phyloP scores from a whole-genome alignment of 768 basidiomycete genomes.

The Neoboletus brunneissimus region DNA sequence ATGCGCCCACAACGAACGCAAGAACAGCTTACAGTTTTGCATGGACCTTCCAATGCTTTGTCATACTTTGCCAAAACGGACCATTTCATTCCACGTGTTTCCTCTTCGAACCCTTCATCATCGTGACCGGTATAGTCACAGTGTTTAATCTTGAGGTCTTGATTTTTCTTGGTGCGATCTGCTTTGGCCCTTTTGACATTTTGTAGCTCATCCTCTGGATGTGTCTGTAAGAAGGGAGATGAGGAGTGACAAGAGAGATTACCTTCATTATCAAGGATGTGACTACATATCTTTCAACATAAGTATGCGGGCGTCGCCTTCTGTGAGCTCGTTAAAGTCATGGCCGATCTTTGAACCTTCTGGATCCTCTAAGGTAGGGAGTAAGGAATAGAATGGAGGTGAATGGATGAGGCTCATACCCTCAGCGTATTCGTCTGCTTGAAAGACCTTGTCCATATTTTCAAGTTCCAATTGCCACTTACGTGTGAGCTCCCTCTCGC shows the following conservation, averaged over 20 bases:
- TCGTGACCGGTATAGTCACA: conserved; percentile 93
- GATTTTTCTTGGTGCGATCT: conserved; percentile 73
- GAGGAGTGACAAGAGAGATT: background rate
- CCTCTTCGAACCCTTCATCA: conserved; percentile 87
- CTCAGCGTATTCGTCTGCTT: conserved; percentile 79
- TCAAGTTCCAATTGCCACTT: conserved; percentile 83
- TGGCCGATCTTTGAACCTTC: conserved; percentile 94
- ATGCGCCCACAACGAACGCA: conserved; percentile 1
- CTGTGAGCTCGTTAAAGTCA: conserved; percentile 87
- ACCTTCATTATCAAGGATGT: conserved; percentile 96
- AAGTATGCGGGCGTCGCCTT: conserved; percentile 93
- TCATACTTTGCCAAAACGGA: conserved; percentile 91
- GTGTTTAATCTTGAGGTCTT: conserved; percentile 84
- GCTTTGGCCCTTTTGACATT: conserved; percentile 93
- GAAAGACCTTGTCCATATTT: conserved; percentile 73
- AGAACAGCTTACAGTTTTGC: conserved; percentile 54
- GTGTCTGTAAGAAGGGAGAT: background rate
- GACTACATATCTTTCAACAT: conserved; percentile 95
- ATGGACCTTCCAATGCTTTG: conserved; percentile 75
- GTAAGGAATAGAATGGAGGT: background rate
- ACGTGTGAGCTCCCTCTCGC: conserved; percentile 82
- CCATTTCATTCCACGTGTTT: conserved; percentile 74
- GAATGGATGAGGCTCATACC: conserved; percentile 46
- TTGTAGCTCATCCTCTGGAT: conserved; percentile 92
- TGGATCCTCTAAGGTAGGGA: conserved; percentile 64